Percentiles rank a stretch among this genome's conserved stretches.
Evolutionary conservation across 352 stramenopile species (phyloP).

Genomic region (Phytopythium chamaehyphon): DNA sequence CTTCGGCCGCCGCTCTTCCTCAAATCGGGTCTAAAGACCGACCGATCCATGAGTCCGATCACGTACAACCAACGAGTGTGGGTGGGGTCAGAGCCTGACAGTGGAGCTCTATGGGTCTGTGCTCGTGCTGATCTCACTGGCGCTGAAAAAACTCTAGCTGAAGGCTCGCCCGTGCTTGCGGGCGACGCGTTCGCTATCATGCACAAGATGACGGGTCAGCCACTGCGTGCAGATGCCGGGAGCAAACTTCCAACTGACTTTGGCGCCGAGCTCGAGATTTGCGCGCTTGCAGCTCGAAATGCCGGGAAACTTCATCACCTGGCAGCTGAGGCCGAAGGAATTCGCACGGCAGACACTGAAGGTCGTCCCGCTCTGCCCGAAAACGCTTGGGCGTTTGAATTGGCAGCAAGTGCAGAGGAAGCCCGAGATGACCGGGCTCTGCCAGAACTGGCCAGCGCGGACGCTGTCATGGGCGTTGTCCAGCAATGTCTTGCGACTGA

Average conservation of each 20-base stretch:
- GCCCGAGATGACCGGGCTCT: conserved; percentile 42
- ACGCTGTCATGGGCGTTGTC: conserved; percentile 41
- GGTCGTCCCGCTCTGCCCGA: conserved; percentile 29
- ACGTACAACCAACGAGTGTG: conserved; percentile 82
- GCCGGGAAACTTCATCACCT: conserved; percentile 74
- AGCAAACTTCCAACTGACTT: conserved; percentile 77
- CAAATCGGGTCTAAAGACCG: conserved; percentile 78
- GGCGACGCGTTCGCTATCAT: conserved; percentile 57
- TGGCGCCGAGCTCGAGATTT: conserved; percentile 76
- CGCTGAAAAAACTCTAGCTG: conserved; percentile 69
- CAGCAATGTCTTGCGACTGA: conserved; percentile 47
- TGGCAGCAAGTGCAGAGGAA: conserved; percentile 31
- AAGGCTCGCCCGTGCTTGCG: conserved; percentile 30
- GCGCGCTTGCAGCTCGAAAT: conserved; percentile 31
- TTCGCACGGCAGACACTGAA: conserved; percentile 67
- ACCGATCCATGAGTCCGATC: conserved; percentile 83
- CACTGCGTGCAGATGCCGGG: conserved; percentile 43
- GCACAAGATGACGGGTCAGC: conserved; percentile 85
- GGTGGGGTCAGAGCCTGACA: conserved; percentile 58
- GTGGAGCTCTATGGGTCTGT: conserved; percentile 69
- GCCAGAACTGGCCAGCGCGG: conserved; percentile 33
- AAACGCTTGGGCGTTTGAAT: conserved; percentile 70
- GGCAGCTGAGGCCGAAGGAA: conserved; percentile 44
- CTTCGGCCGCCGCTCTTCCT: conserved; percentile 73
- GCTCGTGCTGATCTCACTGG: conserved; percentile 50